phyloP scores from a whole-genome alignment of 2,329 filamentous ascomycete genomes.

The Sarocladiaceae sp. region DNA sequence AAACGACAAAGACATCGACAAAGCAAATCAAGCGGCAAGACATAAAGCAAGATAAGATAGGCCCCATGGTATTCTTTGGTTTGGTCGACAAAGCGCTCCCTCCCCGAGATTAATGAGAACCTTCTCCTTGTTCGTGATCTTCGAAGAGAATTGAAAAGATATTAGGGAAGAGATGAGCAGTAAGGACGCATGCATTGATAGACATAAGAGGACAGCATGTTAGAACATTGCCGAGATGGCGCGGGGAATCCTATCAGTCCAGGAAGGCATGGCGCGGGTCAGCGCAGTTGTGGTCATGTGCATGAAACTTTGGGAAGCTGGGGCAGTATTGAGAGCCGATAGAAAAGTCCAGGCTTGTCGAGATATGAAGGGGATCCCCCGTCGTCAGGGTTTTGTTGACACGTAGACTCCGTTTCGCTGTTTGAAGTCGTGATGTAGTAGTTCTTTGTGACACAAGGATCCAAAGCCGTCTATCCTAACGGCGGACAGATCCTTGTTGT shows the following conservation, averaged over 20 bases:
- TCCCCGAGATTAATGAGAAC: too few relatives aligned
- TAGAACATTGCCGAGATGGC: too few relatives aligned
- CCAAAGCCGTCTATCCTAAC: conserved; percentile 15
- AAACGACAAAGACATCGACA: neutral
- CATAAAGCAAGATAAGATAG: neutral
- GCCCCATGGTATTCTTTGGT: neutral
- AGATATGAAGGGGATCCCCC: neutral
- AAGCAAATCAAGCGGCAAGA: neutral
- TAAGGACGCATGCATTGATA: neutral
- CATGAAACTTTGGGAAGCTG: too few relatives aligned
- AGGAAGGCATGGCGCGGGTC: too few relatives aligned
- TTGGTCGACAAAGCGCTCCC: neutral
- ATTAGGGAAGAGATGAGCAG: neutral
- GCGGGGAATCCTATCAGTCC: too few relatives aligned
- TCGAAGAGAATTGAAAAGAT: neutral
- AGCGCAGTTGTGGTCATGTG: too few relatives aligned
- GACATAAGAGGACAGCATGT: neutral
- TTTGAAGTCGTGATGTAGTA: neutral
- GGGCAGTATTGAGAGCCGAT: too few relatives aligned
- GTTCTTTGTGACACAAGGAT: conserved; percentile 3
- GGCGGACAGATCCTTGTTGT: conserved; percentile 15
- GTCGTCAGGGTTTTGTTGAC: too few relatives aligned
- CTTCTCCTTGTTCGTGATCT: neutral
- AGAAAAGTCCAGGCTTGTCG: neutral
- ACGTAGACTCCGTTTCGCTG: neutral